phyloP scores from a whole-genome alignment of 106 monocot genomes.

The Allium sativum region DNA sequence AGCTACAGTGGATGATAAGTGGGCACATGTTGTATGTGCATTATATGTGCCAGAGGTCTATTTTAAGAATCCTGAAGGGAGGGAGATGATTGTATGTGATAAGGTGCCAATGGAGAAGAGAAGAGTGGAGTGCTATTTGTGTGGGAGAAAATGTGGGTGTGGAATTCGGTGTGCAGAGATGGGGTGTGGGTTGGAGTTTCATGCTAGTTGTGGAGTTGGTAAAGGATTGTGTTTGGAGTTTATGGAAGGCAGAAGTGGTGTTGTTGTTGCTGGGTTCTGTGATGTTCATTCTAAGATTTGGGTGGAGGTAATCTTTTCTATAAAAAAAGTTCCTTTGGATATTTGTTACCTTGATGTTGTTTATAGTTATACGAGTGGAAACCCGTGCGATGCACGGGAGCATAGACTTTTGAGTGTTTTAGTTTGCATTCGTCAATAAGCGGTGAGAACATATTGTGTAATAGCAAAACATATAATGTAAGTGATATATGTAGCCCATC shows the following conservation, averaged over 20 bases:
- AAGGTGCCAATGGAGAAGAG: constrained; percentile 33
- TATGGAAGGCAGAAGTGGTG: constrained; percentile 42
- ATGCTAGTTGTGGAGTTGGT: constrained; percentile 64
- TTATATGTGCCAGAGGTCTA: constrained; percentile 87
- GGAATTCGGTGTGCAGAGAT: constrained; percentile 73
- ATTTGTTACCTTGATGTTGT: not conserved
- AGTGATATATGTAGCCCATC: too few species aligned
- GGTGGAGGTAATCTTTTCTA: constrained; percentile 55
- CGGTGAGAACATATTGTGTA: too few species aligned
- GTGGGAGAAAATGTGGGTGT: constrained; percentile 41
- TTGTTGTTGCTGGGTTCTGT: constrained; percentile 74
- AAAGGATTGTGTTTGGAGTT: constrained; percentile 61
- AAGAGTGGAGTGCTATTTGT: constrained; percentile 41
- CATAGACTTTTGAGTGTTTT: too few species aligned
- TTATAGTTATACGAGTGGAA: too few species aligned
- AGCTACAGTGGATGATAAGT: constrained; percentile 25
- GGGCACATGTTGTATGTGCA: constrained; percentile 76
- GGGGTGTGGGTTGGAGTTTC: constrained; percentile 61
- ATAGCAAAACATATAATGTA: too few species aligned
- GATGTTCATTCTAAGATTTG: constrained; percentile 60
- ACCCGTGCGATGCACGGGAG: too few species aligned
- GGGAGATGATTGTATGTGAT: constrained; percentile 65
- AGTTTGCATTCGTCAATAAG: too few species aligned
- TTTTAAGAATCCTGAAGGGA: constrained; percentile 59
- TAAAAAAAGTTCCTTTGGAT: too few species aligned